Percentiles rank a stretch among this genome's conserved stretches.
Conservation (phyloP, 441 rosid species). For the Codiaeum variegatum region DNA sequence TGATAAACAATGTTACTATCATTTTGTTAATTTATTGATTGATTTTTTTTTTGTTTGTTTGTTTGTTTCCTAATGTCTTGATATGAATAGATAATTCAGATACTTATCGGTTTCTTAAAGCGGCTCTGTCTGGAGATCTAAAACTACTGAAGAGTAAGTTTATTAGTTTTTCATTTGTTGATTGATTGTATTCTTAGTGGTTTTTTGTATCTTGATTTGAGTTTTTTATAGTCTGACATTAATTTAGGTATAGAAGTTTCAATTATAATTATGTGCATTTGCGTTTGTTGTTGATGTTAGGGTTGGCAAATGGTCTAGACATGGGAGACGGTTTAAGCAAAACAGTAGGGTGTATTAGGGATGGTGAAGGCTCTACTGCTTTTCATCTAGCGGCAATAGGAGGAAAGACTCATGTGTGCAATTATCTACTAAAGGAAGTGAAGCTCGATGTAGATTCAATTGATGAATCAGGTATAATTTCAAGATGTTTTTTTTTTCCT, state of each 20-base stretch:
- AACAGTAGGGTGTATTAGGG: background rate
- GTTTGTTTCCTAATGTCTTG: background rate
- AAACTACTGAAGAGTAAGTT: background rate
- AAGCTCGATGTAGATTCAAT: conserved; percentile 9
- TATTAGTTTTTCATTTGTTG: background rate
- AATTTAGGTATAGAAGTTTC: no score
- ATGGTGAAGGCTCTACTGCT: conserved; percentile 2
- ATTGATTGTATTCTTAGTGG: no score
- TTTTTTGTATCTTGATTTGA: no score
- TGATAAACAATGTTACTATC: no score
- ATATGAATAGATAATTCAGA: background rate
- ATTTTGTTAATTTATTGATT: no score
- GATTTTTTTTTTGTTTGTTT: background rate
- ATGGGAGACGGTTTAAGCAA: background rate
- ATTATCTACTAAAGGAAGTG: background rate
- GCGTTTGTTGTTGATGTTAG: background rate
- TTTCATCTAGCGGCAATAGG: conserved; percentile 15
- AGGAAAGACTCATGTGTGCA: conserved; percentile 5
- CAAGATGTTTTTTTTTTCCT: background rate
- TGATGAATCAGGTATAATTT: conserved; percentile 2
- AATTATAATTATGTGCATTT: no score
- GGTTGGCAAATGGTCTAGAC: background rate
- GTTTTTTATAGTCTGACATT: no score
- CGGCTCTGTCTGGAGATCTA: background rate
- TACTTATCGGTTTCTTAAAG: background rate